phyloP scores from a whole-genome alignment of 345 rosid genomes.

The Acer negundo region DNA sequence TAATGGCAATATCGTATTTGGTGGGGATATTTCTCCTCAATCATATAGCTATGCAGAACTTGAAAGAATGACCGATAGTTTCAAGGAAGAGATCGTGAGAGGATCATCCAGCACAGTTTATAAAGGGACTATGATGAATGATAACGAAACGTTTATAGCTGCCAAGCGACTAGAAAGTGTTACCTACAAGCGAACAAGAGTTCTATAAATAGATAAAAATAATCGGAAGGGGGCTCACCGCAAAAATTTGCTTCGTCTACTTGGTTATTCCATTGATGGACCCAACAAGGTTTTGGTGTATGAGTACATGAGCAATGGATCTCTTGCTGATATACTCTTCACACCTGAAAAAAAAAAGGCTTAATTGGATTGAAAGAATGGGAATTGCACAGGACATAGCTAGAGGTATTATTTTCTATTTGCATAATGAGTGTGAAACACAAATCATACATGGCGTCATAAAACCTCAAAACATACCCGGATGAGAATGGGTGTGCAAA shows the following conservation, averaged over 20 bases:
- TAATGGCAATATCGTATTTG: not conserved
- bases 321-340: constrained; percentile 32
- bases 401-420: constrained; percentile 20
- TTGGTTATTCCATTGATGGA: constrained; percentile 35
- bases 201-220: constrained; percentile 27
- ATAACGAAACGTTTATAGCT: constrained; percentile 17
- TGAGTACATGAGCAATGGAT: constrained; percentile 36
- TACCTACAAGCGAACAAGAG: constrained; percentile 25
- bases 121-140: constrained; percentile 21
- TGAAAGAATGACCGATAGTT: constrained; percentile 17
- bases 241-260: constrained; percentile 30
- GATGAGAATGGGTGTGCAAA: constrained; percentile 18
- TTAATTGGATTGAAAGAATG: constrained; percentile 27
- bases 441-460: constrained; percentile 29
- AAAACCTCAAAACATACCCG: constrained; percentile 31
- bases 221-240: constrained; percentile 35
- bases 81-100: constrained; percentile 25
- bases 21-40: constrained; percentile 5
- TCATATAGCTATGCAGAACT: constrained; percentile 14
- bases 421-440: constrained; percentile 27
- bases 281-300: constrained; percentile 24
- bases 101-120: constrained; percentile 30
- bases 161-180: constrained; percentile 26
- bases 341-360: not conserved
- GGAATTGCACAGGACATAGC: constrained; percentile 19